Evolutionary conservation across 768 basidiomycete genomes (phyloP).

Genomic region (Rhodosporidiobolus odoratus): DNA sequence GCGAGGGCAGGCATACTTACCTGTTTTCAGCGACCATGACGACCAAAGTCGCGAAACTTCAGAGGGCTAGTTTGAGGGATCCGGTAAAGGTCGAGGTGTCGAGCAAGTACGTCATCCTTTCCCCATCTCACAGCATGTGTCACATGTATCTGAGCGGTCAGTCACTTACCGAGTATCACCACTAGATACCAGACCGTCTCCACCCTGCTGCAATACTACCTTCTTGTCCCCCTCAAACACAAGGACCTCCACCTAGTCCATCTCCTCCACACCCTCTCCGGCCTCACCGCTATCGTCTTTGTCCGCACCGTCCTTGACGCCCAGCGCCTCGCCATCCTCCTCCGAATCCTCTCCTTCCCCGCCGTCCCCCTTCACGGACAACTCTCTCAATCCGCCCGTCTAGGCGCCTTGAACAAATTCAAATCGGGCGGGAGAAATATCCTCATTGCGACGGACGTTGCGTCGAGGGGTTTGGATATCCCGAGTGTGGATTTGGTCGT

Average conservation of each 20-base stretch:
- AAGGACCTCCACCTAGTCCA: constrained; percentile 89
- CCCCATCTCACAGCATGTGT: background rate
- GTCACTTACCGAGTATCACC: background rate
- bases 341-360: constrained; percentile 84
- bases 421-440: constrained; percentile 87
- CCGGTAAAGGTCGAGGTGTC: constrained; percentile 92
- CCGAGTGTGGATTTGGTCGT: constrained; percentile 93
- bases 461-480: constrained; percentile 93
- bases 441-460: constrained; percentile 92
- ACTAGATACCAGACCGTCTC: constrained; percentile 91
- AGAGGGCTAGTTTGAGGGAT: constrained; percentile 84
- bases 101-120: constrained; percentile 61
- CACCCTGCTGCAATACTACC: constrained; percentile 89
- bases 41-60: constrained; percentile 92
- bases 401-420: constrained; percentile 91
- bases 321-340: constrained; percentile 76
- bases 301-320: constrained; percentile 93
- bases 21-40: constrained; percentile 99
- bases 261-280: constrained; percentile 77
- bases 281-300: constrained; percentile 92
- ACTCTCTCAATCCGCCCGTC: constrained; percentile 82
- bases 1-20: constrained; percentile 79
- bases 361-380: constrained; percentile 95
- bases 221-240: constrained; percentile 81
- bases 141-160: background rate